Base-by-base conservation (phyloP, 164 flowering plant genomes). In the Euptelea pleiosperma region DNA sequence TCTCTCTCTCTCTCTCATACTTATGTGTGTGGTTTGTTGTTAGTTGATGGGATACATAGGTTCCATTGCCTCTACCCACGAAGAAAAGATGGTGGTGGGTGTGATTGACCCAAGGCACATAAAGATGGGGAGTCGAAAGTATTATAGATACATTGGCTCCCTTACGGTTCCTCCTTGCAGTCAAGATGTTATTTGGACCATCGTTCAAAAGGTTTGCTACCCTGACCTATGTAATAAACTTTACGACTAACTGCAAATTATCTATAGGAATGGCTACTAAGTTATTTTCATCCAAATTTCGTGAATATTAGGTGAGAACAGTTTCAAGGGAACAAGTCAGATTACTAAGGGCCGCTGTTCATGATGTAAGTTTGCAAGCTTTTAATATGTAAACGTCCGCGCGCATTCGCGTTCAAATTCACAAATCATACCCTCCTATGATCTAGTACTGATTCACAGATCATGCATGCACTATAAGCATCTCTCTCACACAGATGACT, bases 131-230 rank as follows among this genome's bases (percentile, higher is more conserved):
- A 60, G 74, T 33, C 58, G 66, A 33, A 70, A 70, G 14, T 79
- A 77, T 37, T 77, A 74, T 59, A 70, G 79, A 66, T 79, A 79
- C 69, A 58, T 67, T 30, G 79, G 81, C 11, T 79, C 84, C 19
- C 64, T 66, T 15, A 66, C 70, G 3, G 34, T 33, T 39, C 61
- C 86, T 62, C 86, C 90, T 24, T 84, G 89, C 63, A 70, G 74
- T 25, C 62, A 80, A 64, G 61, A 67, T 47, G 79, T 82, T 15
- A 8, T 60, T 2, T 85, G 91, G 91, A 75, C 79, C 12, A 71
- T 85, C 6, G 52, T 75, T 3, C 57, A 37, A 56, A 71, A 79
- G 84, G 87, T 84, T 2, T 0, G 30, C 39, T 42, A 31, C 29
- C 15, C 11, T n/a, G 10, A 22, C n/a, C 0, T 2, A 6, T 22